Percentiles rank a stretch among this genome's conserved stretches.
Evolutionary conservation across 768 basidiomycete genomes (phyloP).

Genomic region (Porphyrellus cyaneotinctus): DNA sequence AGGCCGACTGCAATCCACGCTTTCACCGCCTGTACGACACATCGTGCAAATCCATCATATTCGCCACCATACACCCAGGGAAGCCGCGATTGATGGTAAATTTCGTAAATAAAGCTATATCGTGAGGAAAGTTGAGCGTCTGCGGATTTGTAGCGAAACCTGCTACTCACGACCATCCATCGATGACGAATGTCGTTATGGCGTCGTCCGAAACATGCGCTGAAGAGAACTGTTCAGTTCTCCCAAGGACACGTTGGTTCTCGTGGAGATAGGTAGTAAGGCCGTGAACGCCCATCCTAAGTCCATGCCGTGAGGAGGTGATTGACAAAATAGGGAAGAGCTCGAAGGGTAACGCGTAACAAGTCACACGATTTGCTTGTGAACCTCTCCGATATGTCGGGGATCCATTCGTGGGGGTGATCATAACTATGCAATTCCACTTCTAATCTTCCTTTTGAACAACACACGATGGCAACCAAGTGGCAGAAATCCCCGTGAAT

Average conservation of each 20-base stretch:
- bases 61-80: conserved; percentile 90
- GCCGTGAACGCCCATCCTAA: conserved; percentile 49
- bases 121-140: neutral
- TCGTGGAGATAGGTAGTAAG: conserved; percentile 50
- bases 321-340: conserved; percentile 2
- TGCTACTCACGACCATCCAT: conserved; percentile 81
- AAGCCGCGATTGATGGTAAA: conserved; percentile 55
- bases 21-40: conserved; percentile 48
- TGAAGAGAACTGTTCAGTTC: conserved; percentile 31
- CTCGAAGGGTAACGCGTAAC: too few species aligned
- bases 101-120: conserved; percentile 68
- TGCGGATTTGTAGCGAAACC: neutral
- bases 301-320: conserved; percentile 7
- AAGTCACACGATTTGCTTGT: neutral
- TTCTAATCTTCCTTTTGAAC: conserved; percentile 1
- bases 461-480: neutral
- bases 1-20: conserved; percentile 70
- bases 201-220: conserved; percentile 2
- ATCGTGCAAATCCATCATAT: conserved; percentile 51
- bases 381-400: too few species aligned
- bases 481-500: neutral
- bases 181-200: conserved; percentile 58
- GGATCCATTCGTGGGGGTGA: neutral
- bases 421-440: neutral
- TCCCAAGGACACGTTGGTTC: conserved; percentile 38